Evolutionary conservation across 164 flowering plant species (phyloP).

Genomic region (Liquidambar formosana): DNA sequence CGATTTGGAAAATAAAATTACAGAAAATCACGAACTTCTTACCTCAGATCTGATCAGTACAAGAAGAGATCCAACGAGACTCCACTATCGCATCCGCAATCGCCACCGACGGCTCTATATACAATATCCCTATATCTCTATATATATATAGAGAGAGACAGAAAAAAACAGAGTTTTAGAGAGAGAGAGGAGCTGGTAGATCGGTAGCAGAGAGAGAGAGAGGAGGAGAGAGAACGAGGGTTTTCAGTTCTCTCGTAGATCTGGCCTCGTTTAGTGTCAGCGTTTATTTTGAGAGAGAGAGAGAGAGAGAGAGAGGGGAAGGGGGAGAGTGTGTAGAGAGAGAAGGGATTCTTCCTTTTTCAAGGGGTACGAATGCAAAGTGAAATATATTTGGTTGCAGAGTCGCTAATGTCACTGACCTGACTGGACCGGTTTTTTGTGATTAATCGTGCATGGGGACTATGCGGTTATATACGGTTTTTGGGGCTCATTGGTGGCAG

Average conservation of each 20-base stretch:
- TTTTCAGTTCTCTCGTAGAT: slow-evolving; percentile 3
- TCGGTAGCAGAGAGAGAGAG: slow-evolving; percentile 2
- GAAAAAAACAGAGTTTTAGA: background rate
- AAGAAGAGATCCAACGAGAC: slow-evolving; percentile 12
- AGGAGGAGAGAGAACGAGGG: slow-evolving; percentile 9
- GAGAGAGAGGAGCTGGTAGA: slow-evolving; percentile 1
- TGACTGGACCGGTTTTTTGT: too few species aligned
- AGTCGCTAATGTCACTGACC: background rate
- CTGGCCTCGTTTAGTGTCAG: slow-evolving; percentile 6
- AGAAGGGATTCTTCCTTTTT: background rate
- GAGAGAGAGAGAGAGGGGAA: too few species aligned
- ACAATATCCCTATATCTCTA: too few species aligned
- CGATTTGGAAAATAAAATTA: background rate
- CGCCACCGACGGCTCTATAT: slow-evolving; percentile 4
- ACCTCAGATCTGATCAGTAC: slow-evolving; percentile 38
- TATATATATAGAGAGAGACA: background rate
- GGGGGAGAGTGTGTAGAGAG: background rate
- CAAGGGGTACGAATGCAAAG: background rate
- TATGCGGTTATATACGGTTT: too few species aligned
- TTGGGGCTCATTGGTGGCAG: too few species aligned
- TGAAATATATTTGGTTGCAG: background rate
- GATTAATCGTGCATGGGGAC: too few species aligned
- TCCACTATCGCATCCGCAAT: slow-evolving; percentile 10
- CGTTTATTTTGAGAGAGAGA: background rate
- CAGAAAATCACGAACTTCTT: background rate